phyloP scores from a whole-genome alignment of 768 basidiomycete genomes.

The Boletus sensibilis region DNA sequence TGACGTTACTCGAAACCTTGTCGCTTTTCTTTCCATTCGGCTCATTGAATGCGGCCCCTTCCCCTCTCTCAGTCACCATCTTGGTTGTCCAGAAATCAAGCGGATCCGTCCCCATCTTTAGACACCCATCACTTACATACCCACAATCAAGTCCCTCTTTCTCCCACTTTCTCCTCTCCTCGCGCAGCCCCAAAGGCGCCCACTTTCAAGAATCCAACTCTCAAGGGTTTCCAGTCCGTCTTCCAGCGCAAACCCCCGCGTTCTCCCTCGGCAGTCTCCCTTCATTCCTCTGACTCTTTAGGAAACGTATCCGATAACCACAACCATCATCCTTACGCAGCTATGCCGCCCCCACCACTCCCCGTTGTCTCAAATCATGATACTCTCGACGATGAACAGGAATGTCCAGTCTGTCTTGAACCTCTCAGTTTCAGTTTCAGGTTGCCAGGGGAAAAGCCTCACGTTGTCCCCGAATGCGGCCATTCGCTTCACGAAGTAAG shows the following conservation, averaged over 20 bases:
- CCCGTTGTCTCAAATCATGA: slow-evolving; percentile 72
- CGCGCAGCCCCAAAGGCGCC: slow-evolving; percentile 29
- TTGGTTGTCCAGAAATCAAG: slow-evolving; percentile 42
- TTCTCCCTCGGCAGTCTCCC: slow-evolving; percentile 49
- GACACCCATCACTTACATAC: slow-evolving; percentile 27
- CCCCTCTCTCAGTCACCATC: slow-evolving; percentile 25
- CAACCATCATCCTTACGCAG: slow-evolving; percentile 51
- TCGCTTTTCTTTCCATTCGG: background rate
- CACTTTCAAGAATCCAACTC: slow-evolving; percentile 34
- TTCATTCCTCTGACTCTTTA: slow-evolving; percentile 44
- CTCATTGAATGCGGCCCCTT: slow-evolving; percentile 35
- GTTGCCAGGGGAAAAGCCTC: slow-evolving; percentile 94
- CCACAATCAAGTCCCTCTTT: slow-evolving; percentile 34
- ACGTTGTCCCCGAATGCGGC: slow-evolving; percentile 95
- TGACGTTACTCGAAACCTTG: background rate
- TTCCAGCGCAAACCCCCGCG: slow-evolving; percentile 47
- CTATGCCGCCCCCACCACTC: slow-evolving; percentile 62
- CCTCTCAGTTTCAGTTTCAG: slow-evolving; percentile 91
- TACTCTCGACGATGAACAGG: slow-evolving; percentile 72
- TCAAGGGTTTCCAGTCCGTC: slow-evolving; percentile 49
- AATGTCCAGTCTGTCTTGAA: slow-evolving; percentile 96
- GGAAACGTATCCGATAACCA: slow-evolving; percentile 39
- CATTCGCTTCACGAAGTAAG: slow-evolving; percentile 93
- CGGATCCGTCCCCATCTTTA: slow-evolving; percentile 34
- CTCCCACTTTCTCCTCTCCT: slow-evolving; percentile 45